Evolutionary conservation across 306 rosid genomes (phyloP), one percentile per base, ranked within the genome.

Genomic region (Lathyrus oleraceus): DNA sequence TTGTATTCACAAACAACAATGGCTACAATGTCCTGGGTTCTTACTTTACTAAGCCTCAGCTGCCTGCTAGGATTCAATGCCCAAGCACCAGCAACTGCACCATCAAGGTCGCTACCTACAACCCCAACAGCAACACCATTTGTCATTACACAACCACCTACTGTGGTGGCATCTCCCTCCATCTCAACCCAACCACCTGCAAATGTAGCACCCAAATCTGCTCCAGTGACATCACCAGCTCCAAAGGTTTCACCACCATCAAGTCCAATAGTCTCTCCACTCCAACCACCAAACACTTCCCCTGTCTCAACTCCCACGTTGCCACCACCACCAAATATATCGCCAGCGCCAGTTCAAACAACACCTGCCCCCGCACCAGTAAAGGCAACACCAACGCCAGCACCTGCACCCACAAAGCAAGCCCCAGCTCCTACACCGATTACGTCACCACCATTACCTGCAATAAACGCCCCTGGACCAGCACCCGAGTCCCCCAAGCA

Each of bases 351-450:
- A 10, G 83, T 20, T 8, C 70, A 78, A 69, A 65, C 86, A 65
- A 86, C 96, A 52, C 87, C 87, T 5, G 85, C 85, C 7, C 84
- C 85, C 20, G 88, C 90, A 42, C 96, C 96, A 13, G 76, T 49
- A 14, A 78, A 69, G 77, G 71, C 79, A 30, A 27, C 88, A 61
- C 85, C 87, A 2, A 84, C 78, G 2, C 84, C 86, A 0, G 88
- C 85, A 16, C 92, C 87, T 1, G 88, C 85, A 16, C 92, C 92
- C 11, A 28, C 76, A n/a, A 83, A 79, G 60, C 67, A 27, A 60
- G 78, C 87, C 14, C 92, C 92, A 16, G 68, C 81, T 16, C 88
- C 91, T 9, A 16, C 85, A 12, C 89, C 94, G 6, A 32, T 74
- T 39, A 73, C 81, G 54, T 51, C 95, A 39, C 85, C 88, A 36